These are phyloP conservation scores for Bipolaris bicolor DNA, from an alignment of 2,329 filamentous ascomycete species.

Conservation along the genomic window DNA sequence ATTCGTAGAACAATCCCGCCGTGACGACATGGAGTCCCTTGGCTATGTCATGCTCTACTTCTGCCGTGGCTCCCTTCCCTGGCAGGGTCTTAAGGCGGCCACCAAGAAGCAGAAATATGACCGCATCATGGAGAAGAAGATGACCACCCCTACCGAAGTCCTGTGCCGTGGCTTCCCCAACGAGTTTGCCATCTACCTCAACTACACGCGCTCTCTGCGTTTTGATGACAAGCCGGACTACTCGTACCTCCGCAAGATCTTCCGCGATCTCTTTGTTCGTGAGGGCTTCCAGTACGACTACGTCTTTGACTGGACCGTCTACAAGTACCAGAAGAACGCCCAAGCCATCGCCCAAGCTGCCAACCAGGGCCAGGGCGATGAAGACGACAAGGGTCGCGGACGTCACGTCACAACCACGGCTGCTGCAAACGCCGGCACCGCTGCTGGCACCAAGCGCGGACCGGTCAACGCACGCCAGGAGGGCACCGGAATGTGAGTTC, in stretches of 20 bases:
- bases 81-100: slow-evolving; percentile 97
- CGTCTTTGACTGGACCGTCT: slow-evolving; percentile 99
- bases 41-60: slow-evolving; percentile 99
- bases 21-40: slow-evolving; percentile 98
- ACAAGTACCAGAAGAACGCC: slow-evolving; percentile 99
- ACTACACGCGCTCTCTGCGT: slow-evolving; percentile 97
- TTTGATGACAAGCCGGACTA: slow-evolving; percentile 99
- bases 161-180: slow-evolving; percentile 99
- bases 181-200: slow-evolving; percentile 99
- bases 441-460: slow-evolving; percentile 69
- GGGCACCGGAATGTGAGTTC: slow-evolving; percentile 96
- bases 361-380: slow-evolving; percentile 67
- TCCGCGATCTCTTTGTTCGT: slow-evolving; percentile 97
- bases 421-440: slow-evolving; percentile 67
- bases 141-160: slow-evolving; percentile 98
- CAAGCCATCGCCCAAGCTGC: slow-evolving; percentile 89
- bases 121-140: slow-evolving; percentile 99
- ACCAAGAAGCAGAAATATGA: slow-evolving; percentile 99
- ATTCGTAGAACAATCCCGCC: slow-evolving; percentile 85
- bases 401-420: slow-evolving; percentile 64
- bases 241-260: slow-evolving; percentile 99
- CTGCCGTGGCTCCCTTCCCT: slow-evolving; percentile 96
- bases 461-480: slow-evolving; percentile 81
- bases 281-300: slow-evolving; percentile 99
- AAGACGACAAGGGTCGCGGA: slow-evolving; percentile 76